phyloP scores from a whole-genome alignment of 805 yeast genomes.

The Saturnispora serradocipensis region DNA sequence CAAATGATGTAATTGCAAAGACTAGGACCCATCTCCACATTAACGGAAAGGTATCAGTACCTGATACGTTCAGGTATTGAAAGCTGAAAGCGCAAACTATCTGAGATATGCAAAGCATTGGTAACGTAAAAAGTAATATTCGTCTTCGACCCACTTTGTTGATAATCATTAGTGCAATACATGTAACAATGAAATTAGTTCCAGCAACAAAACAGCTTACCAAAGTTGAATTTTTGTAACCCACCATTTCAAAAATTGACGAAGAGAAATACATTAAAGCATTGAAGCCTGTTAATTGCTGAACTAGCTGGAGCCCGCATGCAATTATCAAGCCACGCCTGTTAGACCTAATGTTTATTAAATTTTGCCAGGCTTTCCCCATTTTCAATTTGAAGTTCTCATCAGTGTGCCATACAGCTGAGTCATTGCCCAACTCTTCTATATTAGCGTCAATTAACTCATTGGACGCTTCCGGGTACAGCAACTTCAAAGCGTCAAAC shows the following conservation, averaged over 20 bases:
- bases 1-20: constrained; percentile 74
- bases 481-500: constrained; percentile 48
- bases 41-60: constrained; percentile 46
- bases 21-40: constrained; percentile 84
- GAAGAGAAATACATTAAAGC: constrained; percentile 92
- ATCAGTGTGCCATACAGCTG: constrained; percentile 31
- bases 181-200: constrained; percentile 83
- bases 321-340: constrained; percentile 82
- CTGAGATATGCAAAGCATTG: constrained; percentile 72
- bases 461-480: constrained; percentile 55
- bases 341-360: constrained; percentile 66
- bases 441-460: constrained; percentile 58
- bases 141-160: constrained; percentile 84
- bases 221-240: constrained; percentile 84
- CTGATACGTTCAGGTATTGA: constrained; percentile 50
- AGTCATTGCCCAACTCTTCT: constrained; percentile 45
- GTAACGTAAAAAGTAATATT: constrained; percentile 66
- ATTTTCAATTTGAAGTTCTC: constrained; percentile 31
- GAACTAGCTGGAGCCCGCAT: constrained; percentile 91
- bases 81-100: constrained; percentile 76
- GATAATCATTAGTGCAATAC: constrained; percentile 75
- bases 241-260: constrained; percentile 84
- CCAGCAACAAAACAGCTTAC: constrained; percentile 92
- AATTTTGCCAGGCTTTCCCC: constrained; percentile 49
- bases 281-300: constrained; percentile 95